Conservation (phyloP, 73 alveolate genomes). For the Paramecium bursaria region DNA sequence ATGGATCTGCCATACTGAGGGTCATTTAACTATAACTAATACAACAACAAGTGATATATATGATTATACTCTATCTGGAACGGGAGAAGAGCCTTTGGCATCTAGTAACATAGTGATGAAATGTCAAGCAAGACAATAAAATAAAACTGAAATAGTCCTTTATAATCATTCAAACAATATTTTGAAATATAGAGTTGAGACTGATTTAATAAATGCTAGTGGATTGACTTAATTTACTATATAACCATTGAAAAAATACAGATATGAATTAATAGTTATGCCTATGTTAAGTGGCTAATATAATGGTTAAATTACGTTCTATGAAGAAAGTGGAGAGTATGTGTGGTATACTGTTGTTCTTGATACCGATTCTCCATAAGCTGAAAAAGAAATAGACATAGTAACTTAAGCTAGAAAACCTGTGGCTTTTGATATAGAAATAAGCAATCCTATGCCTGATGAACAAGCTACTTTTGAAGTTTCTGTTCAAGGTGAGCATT, state of each 20-base stretch:
- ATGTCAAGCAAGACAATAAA: slow-evolving; percentile 92
- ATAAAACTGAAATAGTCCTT: slow-evolving; percentile 77
- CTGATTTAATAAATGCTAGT: slow-evolving; percentile 94
- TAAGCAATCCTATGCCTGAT: slow-evolving; percentile 88
- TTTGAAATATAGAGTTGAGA: slow-evolving; percentile 90
- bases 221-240: slow-evolving; percentile 76
- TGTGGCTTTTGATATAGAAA: slow-evolving; percentile 88
- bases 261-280: slow-evolving; percentile 86
- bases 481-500: slow-evolving; percentile 90
- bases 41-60: slow-evolving; percentile 90
- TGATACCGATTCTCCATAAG: slow-evolving; percentile 92
- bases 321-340: slow-evolving; percentile 90
- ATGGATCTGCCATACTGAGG: slow-evolving; percentile 88
- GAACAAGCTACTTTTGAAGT: slow-evolving; percentile 95
- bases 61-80: slow-evolving; percentile 93
- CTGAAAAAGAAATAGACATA: slow-evolving; percentile 86
- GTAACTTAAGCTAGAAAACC: slow-evolving; percentile 92
- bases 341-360: slow-evolving; percentile 97
- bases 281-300: slow-evolving; percentile 96
- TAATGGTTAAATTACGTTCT: slow-evolving; percentile 95
- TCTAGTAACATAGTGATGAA: slow-evolving; percentile 92
- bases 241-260: slow-evolving; percentile 62
- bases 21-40: slow-evolving; percentile 88
- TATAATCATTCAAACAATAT: slow-evolving; percentile 79
- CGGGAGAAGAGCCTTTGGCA: slow-evolving; percentile 98